Percentiles rank a stretch among this genome's conserved stretches.
phyloP scores from a whole-genome alignment of 2,329 filamentous ascomycete genomes.

The Phialophora tarda region DNA sequence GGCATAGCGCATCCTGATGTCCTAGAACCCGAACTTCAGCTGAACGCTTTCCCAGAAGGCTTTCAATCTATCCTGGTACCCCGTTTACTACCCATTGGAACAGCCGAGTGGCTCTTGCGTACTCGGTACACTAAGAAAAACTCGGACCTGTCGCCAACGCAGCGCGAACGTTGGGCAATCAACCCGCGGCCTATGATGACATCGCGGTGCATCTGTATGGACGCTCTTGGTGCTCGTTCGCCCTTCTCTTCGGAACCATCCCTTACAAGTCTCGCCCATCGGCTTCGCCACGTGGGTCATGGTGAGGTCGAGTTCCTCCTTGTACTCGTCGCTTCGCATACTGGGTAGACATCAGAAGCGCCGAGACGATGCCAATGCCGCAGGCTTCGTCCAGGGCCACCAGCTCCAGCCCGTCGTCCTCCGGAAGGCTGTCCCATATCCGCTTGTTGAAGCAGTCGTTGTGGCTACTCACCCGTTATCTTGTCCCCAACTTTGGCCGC shows the following conservation, averaged over 20 bases:
- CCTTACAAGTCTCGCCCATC: conserved; percentile 51
- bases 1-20: conserved; percentile 14
- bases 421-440: neutral
- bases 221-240: conserved; percentile 56
- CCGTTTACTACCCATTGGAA: conserved; percentile 17
- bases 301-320: conserved; percentile 54
- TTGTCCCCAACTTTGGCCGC: conserved; percentile 1
- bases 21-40: conserved; percentile 15
- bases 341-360: conserved; percentile 52
- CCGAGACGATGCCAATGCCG: conserved; percentile 58
- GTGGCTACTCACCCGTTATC: conserved; percentile 1
- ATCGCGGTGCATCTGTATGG: conserved; percentile 53
- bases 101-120: conserved; percentile 25
- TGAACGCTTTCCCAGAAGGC: neutral
- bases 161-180: conserved; percentile 40
- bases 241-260: conserved; percentile 48
- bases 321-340: conserved; percentile 47
- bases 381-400: conserved; percentile 60
- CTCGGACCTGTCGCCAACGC: conserved; percentile 40
- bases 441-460: neutral
- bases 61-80: conserved; percentile 16
- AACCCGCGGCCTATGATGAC: conserved; percentile 45
- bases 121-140: conserved; percentile 40
- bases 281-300: conserved; percentile 55
- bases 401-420: conserved; percentile 31